phyloP scores from a whole-genome alignment of 1,139 yeast species.

The Blastobotrys raffinosifermentans region DNA sequence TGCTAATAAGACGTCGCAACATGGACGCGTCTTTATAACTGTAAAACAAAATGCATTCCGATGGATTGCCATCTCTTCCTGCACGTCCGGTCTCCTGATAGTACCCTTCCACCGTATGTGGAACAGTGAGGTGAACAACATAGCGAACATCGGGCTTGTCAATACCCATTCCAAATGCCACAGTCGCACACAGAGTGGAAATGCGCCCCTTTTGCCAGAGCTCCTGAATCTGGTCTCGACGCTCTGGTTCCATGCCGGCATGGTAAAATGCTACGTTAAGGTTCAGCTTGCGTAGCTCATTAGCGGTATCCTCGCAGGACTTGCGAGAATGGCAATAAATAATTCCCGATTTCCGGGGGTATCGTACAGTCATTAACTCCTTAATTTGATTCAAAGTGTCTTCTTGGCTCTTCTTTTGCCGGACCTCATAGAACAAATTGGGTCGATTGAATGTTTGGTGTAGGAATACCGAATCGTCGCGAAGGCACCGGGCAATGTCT shows the following conservation, averaged over 20 bases:
- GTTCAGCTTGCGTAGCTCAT: constrained; percentile 53
- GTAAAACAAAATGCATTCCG: constrained; percentile 80
- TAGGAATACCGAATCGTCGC: constrained; percentile 43
- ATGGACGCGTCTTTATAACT: constrained; percentile 57
- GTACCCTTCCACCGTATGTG: constrained; percentile 88
- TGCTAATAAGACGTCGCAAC: constrained; percentile 68
- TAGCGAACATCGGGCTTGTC: constrained; percentile 93
- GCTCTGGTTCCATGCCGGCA: constrained; percentile 86
- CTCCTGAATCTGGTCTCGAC: constrained; percentile 61
- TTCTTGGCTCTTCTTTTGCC: constrained; percentile 53
- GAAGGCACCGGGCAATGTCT: constrained; percentile 54
- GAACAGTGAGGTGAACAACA: constrained; percentile 85
- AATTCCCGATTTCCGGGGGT: constrained; percentile 67
- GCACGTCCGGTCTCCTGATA: constrained; percentile 99
- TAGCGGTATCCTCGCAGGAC: constrained; percentile 78
- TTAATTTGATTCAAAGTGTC: constrained; percentile 50
- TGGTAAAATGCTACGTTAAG: constrained; percentile 63
- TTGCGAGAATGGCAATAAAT: constrained; percentile 89
- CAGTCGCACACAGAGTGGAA: constrained; percentile 88
- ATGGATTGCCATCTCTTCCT: constrained; percentile 83
- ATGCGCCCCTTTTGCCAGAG: constrained; percentile 73
- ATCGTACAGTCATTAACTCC: constrained; percentile 47
- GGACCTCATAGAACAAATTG: constrained; percentile 74
- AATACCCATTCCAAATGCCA: constrained; percentile 98
- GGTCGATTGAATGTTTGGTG: constrained; percentile 81